These are phyloP conservation scores for Leptomonas seymouri DNA, from an alignment of 208 protist species.

Conservation along the genomic window DNA sequence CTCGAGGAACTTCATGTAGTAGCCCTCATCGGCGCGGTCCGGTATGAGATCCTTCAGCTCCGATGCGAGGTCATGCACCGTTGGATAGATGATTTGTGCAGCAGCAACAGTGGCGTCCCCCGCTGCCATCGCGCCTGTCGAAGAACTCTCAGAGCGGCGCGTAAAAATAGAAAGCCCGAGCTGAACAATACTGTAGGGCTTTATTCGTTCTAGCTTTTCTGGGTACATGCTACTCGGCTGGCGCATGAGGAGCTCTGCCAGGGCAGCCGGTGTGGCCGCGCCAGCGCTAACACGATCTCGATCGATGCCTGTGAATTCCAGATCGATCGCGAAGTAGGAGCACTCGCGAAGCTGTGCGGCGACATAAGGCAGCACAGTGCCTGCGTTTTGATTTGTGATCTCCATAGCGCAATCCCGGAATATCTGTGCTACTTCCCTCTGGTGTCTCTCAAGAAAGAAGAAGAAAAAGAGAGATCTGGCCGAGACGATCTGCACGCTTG, in stretches of 20 bases:
- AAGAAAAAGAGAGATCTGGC: too few relatives aligned
- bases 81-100: neutral
- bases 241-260: slow-evolving; percentile 26
- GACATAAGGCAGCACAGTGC: slow-evolving; percentile 26
- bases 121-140: neutral
- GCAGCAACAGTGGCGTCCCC: too few relatives aligned
- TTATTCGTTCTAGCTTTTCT: slow-evolving; percentile 37
- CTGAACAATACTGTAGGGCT: slow-evolving; percentile 51
- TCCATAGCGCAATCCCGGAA: slow-evolving; percentile 29
- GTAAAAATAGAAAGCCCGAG: slow-evolving; percentile 69
- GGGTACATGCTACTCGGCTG: slow-evolving; percentile 40
- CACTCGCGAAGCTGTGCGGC: slow-evolving; percentile 32
- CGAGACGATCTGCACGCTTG: too few relatives aligned
- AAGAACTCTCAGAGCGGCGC: neutral
- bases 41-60: slow-evolving; percentile 7
- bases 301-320: slow-evolving; percentile 75
- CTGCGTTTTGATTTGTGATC: slow-evolving; percentile 42
- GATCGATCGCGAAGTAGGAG: slow-evolving; percentile 52
- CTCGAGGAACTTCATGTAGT: slow-evolving; percentile 9
- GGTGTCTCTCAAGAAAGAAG: too few relatives aligned
- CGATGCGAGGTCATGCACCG: neutral
- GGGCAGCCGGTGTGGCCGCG: neutral
- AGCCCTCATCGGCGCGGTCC: neutral
- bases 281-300: slow-evolving; percentile 1
- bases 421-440: neutral